Evolutionary conservation across 129 eudicot species (phyloP).

Genomic region (Heracleum sosnowskyi): DNA sequence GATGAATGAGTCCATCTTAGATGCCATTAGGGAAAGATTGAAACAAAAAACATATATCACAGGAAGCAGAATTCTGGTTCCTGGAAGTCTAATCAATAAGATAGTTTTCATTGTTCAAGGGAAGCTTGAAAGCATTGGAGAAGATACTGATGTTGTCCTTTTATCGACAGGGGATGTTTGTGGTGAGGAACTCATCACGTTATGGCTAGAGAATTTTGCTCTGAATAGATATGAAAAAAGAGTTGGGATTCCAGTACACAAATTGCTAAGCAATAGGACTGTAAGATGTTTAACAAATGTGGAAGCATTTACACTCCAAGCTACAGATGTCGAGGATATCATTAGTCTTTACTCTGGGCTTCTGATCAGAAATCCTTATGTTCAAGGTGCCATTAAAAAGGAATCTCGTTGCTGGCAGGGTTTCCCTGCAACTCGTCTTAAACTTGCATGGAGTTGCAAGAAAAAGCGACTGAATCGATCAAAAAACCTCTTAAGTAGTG

Average conservation of each 20-base stretch:
- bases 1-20: constrained; percentile 59
- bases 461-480: not conserved
- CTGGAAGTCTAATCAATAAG: constrained; percentile 43
- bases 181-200: constrained; percentile 77
- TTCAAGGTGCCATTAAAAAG: constrained; percentile 53
- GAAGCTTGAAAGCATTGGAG: constrained; percentile 50
- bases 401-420: not conserved
- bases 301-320: constrained; percentile 57
- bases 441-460: not conserved
- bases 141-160: constrained; percentile 32
- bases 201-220: constrained; percentile 69
- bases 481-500: no score
- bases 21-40: constrained; percentile 60
- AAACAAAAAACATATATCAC: constrained; percentile 56
- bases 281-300: constrained; percentile 59
- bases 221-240: constrained; percentile 37
- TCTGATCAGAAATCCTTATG: constrained; percentile 41
- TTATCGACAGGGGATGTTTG: constrained; percentile 58
- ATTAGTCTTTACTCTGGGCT: constrained; percentile 47
- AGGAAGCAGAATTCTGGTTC: constrained; percentile 50
- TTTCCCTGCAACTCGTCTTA: not conserved
- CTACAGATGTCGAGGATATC: constrained; percentile 68
- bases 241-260: constrained; percentile 32
- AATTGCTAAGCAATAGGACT: constrained; percentile 46
- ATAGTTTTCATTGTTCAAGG: constrained; percentile 80